Base-by-base conservation (phyloP, 495 filamentous ascomycete species). In the Jackrogersella multiformis region DNA sequence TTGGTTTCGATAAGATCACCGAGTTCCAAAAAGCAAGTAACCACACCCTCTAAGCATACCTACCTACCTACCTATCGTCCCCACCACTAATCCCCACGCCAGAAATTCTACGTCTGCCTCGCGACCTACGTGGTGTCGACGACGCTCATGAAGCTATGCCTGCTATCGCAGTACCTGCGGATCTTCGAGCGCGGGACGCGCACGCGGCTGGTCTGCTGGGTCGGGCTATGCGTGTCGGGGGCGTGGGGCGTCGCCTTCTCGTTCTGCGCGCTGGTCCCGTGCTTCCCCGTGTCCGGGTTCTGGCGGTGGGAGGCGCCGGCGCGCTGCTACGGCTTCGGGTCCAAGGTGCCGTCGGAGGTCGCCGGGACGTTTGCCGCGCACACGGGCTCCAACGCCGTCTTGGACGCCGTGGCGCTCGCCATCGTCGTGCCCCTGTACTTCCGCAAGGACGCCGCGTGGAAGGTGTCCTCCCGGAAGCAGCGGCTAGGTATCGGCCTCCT, bases 251-350 rank as follows among this genome's bases (percentile, higher is more conserved):
- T 39, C 44, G 61, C 55, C 23, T 76, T 74, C 59, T 58, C 62
- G 57, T 68, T 71, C 59, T 58, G 64, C 69, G 72, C 74, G 4
- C 35, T 70, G 9, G 59, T 71, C 10, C 74, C 74, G 0, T 76
- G 74, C 48, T 68, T 70, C 42, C 74, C 74, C 0, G 64, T 76
- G 20, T 42, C 58, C 18, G 67, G 63, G 5, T 76, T 74, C 67
- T 76, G 74, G 74, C 23, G 70, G 26, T 70, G 72, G 69, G 13
- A 34, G 12, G 13, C 23, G 10, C 15, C 44, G 0, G 64, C 69
- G 9, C 36, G 16, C 0, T 74, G 74, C 52, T 76, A 72, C 48
- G 74, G 72, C 5, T 76, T 74, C 67, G 74, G 74, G n/a, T 74
- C 72, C 10, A 61, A 57, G 46, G 42, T 60, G 7, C 51, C 68